A percentile compares a stretch with the other conserved stretches of the same genome.
phyloP scores from a whole-genome alignment of 2,329 filamentous ascomycete genomes.

The Curvularia hawaiiensis region DNA sequence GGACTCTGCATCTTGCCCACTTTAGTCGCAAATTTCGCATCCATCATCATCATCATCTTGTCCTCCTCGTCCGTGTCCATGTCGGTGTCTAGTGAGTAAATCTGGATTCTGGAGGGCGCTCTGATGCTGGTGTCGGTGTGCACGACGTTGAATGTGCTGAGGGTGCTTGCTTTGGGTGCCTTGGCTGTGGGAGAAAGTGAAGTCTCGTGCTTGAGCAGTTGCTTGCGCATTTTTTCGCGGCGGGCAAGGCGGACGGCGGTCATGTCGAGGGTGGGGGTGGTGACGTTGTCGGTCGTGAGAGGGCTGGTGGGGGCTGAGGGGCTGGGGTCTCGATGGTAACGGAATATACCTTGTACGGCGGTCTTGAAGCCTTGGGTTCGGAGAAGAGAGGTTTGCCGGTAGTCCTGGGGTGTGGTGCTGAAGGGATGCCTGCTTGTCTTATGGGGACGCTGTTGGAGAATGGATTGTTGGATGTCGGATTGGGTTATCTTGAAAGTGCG shows the following conservation, averaged over 20 bases:
- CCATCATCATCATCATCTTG: no score
- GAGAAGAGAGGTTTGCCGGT: constrained; percentile 19
- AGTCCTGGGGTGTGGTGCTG: constrained; percentile 24
- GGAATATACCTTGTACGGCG: constrained; percentile 40
- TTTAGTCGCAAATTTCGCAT: no score
- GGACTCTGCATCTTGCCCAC: no score
- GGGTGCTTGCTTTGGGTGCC: neutral
- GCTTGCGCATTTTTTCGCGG: neutral
- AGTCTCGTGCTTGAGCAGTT: neutral
- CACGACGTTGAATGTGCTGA: no score
- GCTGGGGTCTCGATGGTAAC: constrained; percentile 34
- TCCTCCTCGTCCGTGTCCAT: no score
- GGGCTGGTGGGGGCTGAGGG: constrained; percentile 41
- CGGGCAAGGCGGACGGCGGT: constrained; percentile 2
- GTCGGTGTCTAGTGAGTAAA: no score
- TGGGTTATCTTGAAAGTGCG: constrained; percentile 42
- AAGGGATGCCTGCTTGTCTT: constrained; percentile 34
- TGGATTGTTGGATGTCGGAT: constrained; percentile 34
- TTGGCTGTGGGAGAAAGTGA: no score
- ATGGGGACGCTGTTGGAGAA: constrained; percentile 31
- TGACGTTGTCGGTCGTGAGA: constrained; percentile 27
- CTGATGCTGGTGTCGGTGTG: no score
- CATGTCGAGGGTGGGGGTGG: constrained; percentile 34
- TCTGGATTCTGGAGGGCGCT: no score
- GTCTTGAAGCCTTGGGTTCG: constrained; percentile 34